phyloP scores from a whole-genome alignment of 2,329 filamentous ascomycete species.

The Aspergillus hortae region DNA sequence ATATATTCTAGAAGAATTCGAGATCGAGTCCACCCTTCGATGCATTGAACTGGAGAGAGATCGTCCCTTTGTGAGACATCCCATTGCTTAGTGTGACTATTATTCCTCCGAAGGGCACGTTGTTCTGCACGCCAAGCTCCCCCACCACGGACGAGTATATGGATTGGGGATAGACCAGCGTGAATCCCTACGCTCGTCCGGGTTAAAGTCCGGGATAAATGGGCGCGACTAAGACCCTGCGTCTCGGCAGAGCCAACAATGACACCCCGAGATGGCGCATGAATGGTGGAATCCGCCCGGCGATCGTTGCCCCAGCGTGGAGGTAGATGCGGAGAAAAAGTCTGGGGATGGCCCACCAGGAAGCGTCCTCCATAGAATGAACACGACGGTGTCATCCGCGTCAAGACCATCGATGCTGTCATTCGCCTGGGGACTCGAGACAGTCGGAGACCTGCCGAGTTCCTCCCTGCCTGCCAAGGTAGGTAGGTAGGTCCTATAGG shows the following conservation, averaged over 20 bases:
- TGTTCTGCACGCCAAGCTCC: background rate
- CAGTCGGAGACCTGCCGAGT: too few relatives aligned
- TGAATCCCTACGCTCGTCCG: background rate
- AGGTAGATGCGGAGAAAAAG: slow-evolving; percentile 6
- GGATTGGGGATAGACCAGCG: background rate
- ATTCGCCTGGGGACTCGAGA: too few relatives aligned
- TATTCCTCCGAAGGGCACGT: background rate
- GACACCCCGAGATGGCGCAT: slow-evolving; percentile 4
- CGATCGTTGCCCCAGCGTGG: slow-evolving; percentile 15
- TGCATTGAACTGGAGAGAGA: too few relatives aligned
- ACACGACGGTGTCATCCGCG: background rate
- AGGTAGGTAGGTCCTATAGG: too few relatives aligned
- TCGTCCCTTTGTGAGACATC: too few relatives aligned
- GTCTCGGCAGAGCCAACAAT: background rate
- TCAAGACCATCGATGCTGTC: background rate
- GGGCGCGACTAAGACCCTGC: too few relatives aligned
- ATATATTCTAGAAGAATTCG: too few relatives aligned
- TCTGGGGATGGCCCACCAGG: slow-evolving; percentile 5
- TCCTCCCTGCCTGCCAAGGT: too few relatives aligned
- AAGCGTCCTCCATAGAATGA: background rate
- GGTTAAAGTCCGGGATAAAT: too few relatives aligned
- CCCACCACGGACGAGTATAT: background rate
- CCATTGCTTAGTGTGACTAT: background rate
- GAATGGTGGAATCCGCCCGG: slow-evolving; percentile 13
- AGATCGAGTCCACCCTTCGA: too few relatives aligned